phyloP scores from a whole-genome alignment of 164 flowering plant species.

The Berberis vulgaris region DNA sequence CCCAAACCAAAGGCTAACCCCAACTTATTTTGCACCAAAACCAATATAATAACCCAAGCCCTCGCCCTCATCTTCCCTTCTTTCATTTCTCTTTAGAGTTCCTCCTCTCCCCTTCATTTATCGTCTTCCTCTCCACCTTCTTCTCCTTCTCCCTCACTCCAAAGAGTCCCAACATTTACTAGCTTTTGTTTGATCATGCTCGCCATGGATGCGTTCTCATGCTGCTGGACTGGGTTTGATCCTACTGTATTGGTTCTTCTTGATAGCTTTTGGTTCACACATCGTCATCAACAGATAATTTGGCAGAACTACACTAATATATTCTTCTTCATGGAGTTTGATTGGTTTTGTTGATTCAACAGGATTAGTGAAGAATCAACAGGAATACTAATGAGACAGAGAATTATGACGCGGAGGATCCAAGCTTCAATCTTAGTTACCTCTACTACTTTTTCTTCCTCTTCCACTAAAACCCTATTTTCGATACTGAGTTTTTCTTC shows the following conservation, averaged over 20 bases:
- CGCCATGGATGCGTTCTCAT: slow-evolving; percentile 39
- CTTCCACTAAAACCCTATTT: background rate
- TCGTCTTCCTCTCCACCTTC: too few species aligned
- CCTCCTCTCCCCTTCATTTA: too few species aligned
- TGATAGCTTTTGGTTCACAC: slow-evolving; percentile 90
- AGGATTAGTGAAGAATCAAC: too few species aligned
- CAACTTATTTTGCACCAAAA: too few species aligned
- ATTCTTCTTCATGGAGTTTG: background rate
- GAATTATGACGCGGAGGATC: too few species aligned
- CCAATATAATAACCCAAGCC: too few species aligned
- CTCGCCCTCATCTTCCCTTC: too few species aligned
- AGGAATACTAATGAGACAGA: too few species aligned
- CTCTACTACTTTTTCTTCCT: background rate
- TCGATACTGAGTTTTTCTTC: slow-evolving; percentile 7
- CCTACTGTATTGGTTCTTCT: slow-evolving; percentile 74
- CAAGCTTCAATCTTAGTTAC: background rate
- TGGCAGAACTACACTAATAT: slow-evolving; percentile 25
- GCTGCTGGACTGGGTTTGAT: slow-evolving; percentile 9
- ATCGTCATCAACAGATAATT: slow-evolving; percentile 85
- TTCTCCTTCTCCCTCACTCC: too few species aligned
- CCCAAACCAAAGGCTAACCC: too few species aligned
- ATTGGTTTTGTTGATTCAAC: background rate
- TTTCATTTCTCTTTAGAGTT: too few species aligned
- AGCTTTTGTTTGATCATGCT: slow-evolving; percentile 64
- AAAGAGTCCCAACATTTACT: slow-evolving; percentile 29